phyloP scores from a whole-genome alignment of 2,329 filamentous ascomycete genomes.

The Cladosporium sphaerospermum region DNA sequence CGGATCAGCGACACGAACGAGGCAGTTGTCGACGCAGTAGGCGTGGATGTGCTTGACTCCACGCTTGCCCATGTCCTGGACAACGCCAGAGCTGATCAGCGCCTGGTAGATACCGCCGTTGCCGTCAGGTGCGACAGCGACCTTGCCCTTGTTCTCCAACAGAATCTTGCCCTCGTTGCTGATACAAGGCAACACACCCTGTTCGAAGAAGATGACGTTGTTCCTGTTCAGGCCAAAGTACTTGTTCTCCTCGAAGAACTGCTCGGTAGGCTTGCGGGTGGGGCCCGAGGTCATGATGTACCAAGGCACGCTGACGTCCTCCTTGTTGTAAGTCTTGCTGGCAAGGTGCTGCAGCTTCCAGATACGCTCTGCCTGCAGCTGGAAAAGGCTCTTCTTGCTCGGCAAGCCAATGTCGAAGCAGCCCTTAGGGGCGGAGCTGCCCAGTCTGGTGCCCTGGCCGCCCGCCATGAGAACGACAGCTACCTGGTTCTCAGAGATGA shows the following conservation, averaged over 20 bases:
- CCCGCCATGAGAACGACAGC: slow-evolving; percentile 94
- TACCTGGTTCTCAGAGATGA: slow-evolving; percentile 63
- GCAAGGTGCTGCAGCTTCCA: slow-evolving; percentile 77
- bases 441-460: slow-evolving; percentile 89
- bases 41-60: slow-evolving; percentile 93
- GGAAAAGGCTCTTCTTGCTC: slow-evolving; percentile 90
- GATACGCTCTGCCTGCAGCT: slow-evolving; percentile 94
- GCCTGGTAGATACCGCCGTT: slow-evolving; percentile 97
- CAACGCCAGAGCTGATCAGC: slow-evolving; percentile 69
- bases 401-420: slow-evolving; percentile 96
- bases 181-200: slow-evolving; percentile 93
- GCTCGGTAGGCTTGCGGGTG: slow-evolving; percentile 83
- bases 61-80: slow-evolving; percentile 80
- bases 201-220: slow-evolving; percentile 91
- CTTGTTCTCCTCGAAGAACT: slow-evolving; percentile 81
- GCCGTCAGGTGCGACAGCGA: slow-evolving; percentile 92
- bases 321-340: slow-evolving; percentile 58
- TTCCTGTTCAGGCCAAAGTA: slow-evolving; percentile 85
- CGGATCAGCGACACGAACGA: slow-evolving; percentile 97
- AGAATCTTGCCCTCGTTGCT: slow-evolving; percentile 97
- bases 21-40: slow-evolving; percentile 98
- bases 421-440: slow-evolving; percentile 92
- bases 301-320: slow-evolving; percentile 73
- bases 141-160: slow-evolving; percentile 80
- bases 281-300: slow-evolving; percentile 99